Evolutionary conservation across 2,329 filamentous ascomycete species (phyloP).

Genomic region (Ilyonectria sp.): DNA sequence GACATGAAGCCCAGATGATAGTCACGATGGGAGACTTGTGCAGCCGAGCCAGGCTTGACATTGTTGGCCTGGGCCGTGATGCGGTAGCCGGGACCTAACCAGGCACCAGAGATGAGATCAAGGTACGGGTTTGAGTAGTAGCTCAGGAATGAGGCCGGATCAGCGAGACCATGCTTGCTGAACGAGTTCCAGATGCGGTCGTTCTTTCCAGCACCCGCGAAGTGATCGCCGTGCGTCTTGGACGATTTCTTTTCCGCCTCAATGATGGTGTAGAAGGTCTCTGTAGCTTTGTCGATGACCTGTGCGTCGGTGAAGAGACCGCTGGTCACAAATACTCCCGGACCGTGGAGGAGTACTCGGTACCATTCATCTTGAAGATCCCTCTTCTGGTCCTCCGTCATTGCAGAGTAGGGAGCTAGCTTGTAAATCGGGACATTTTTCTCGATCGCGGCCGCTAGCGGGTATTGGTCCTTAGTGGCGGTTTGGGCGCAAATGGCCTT

Average conservation of each 20-base stretch:
- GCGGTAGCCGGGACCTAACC: conserved; percentile 73
- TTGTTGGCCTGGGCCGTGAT: conserved; percentile 76
- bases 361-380: conserved; percentile 74
- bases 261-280: conserved; percentile 65
- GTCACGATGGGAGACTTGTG: conserved; percentile 73
- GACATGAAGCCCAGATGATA: conserved; percentile 77
- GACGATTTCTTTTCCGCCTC: conserved; percentile 55
- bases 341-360: conserved; percentile 68
- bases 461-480: conserved; percentile 58
- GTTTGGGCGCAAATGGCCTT: conserved; percentile 60
- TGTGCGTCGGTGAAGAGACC: conserved; percentile 62
- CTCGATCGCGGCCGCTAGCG: conserved; percentile 60
- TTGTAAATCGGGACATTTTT: conserved; percentile 72
- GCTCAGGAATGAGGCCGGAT: conserved; percentile 66
- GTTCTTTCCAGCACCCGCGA: conserved; percentile 69
- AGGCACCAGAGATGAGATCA: conserved; percentile 64
- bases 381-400: conserved; percentile 42
- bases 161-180: conserved; percentile 69
- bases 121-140: conserved; percentile 76
- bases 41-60: conserved; percentile 70
- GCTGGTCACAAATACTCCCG: conserved; percentile 72
- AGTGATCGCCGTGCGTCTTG: conserved; percentile 70
- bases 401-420: conserved; percentile 53
- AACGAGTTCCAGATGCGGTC: conserved; percentile 78
- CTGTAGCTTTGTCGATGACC: conserved; percentile 63